Base-by-base conservation (phyloP, 352 stramenopile species). In the Bremia lactucae region DNA sequence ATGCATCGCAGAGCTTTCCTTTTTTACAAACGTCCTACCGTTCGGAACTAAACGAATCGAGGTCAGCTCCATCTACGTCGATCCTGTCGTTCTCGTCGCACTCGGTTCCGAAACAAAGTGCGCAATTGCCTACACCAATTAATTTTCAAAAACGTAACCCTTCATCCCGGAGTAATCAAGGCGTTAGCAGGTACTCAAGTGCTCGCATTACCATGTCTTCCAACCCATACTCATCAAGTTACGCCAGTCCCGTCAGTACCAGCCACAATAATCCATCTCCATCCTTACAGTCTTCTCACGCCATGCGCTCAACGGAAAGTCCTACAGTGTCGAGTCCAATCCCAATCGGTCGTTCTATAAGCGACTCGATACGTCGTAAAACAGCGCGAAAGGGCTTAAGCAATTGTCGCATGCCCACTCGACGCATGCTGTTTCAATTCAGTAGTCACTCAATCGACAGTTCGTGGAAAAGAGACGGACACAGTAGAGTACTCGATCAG, bases 1-100 rank as follows among this genome's bases (percentile, higher is more conserved):
- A 20, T 3, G 37, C 42, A 22, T 26, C 45, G 15, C 59, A 59
- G 16, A 76, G 65, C 28, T 69, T 65, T 39, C 64, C 71, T 44
- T 76, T 56, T 2, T 8, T 13, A 33, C 0, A 55, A 72, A 73
- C 62, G 18, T 65, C 43, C 2, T 47, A 35, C 2, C 40, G 49
- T 23, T 69, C 59, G 13, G 48, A 36, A 7, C 60, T 41, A 13
- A 51, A 60, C 23, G 31, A 49, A 8, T 63, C 48, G 24, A 44
- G 44, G 5, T 70, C 52, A 3, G 42, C 48, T 15, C 36, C n/a
- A n/a, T 43, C 4, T 49, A 55, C 25, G 37, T 68, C 53, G 10
- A 54, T 58, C 25, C 54, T 57, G 41, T 59, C 53, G 16, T 64
- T 45, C 3, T 46, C 34, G 3, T 64, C 43, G 36, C 44, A 56